phyloP scores from a whole-genome alignment of 2,329 filamentous ascomycete species.

The Penicillium sp. region DNA sequence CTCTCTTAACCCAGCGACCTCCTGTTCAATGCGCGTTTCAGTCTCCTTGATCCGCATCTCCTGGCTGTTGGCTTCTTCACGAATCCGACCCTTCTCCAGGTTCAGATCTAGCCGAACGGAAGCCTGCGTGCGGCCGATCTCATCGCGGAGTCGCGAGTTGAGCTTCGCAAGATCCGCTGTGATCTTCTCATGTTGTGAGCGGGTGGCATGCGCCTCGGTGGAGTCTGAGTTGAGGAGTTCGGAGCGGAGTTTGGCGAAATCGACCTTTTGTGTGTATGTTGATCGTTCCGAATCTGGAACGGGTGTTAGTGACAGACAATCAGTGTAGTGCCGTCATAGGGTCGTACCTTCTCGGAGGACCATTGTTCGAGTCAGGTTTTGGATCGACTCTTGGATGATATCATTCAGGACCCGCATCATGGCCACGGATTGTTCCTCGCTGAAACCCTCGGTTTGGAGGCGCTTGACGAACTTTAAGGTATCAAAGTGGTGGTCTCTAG shows the following conservation, averaged over 20 bases:
- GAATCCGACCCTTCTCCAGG: constrained; percentile 91
- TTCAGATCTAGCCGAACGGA: constrained; percentile 91
- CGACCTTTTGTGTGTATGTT: constrained; percentile 82
- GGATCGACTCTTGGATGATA: constrained; percentile 97
- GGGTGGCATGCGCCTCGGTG: constrained; percentile 84
- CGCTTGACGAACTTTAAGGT: constrained; percentile 96
- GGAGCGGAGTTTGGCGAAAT: constrained; percentile 94
- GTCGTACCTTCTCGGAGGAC: constrained; percentile 85
- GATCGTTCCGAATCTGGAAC: constrained; percentile 49
- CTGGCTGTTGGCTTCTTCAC: constrained; percentile 94
- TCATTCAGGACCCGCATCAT: constrained; percentile 98
- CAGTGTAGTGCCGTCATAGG: neutral
- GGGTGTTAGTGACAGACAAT: neutral
- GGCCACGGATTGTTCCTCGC: constrained; percentile 91
- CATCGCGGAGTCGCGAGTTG: constrained; percentile 83
- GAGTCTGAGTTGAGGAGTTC: constrained; percentile 91
- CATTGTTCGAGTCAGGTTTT: constrained; percentile 97
- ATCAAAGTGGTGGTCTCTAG: constrained; percentile 92
- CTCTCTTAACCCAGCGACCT: constrained; percentile 86
- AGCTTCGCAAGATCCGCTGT: constrained; percentile 95
- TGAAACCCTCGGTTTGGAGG: constrained; percentile 87
- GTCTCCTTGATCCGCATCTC: constrained; percentile 99
- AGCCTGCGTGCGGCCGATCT: constrained; percentile 91
- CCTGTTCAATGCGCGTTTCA: constrained; percentile 97
- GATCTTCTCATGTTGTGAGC: constrained; percentile 85